Base-by-base conservation (phyloP, 805 yeast genomes). In the Candida suzukii region DNA sequence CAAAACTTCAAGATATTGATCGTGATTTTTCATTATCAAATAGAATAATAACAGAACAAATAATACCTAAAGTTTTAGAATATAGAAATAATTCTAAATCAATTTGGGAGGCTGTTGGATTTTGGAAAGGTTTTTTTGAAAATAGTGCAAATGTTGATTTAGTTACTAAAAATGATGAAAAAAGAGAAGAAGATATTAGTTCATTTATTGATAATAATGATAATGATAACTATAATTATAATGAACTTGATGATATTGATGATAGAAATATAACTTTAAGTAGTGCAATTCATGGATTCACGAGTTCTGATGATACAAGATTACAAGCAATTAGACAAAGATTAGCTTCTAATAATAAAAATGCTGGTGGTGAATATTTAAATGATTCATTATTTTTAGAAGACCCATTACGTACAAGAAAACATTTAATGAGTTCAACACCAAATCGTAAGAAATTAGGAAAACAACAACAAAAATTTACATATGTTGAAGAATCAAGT, bases 121-220 rank as follows among this genome's bases (percentile, higher is more conserved):
- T 86, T 60, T 80, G 95, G 82, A 85, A 85, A 54, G 73, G 73
- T 26, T 82, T 88, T 60, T 75, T 87, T 51, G 95, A 88, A 39
- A 58, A 58, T 43, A 61, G 62, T 21, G 63, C 65, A 2, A 53
- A 58, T 39, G 64, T 56, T 26, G 59, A 54, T 35, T 54, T 60
- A 18, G 42, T 49, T 24, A 56, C 51, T 12, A 21, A 20, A 4
- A 33, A 14, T 6, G 36, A 21, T 21, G 7, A 21, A 7, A n/a
- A 7, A 17, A 13, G 14, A 28, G 30, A 11, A 5, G 30, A 6
- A 11, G n/a, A n/a, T n/a, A n/a, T n/a, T n/a, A n/a, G n/a, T n/a
- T 14, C 12, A n/a, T 28, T n/a, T 14, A 16, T n/a, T 30, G 20
- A 30, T 5, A 17, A 30, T 30, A n/a, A 27, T 10, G 13, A 27